These are phyloP conservation scores for Sugiyamaella neomexicana DNA, from an alignment of 1,139 yeast genomes.

Conservation along the genomic window DNA sequence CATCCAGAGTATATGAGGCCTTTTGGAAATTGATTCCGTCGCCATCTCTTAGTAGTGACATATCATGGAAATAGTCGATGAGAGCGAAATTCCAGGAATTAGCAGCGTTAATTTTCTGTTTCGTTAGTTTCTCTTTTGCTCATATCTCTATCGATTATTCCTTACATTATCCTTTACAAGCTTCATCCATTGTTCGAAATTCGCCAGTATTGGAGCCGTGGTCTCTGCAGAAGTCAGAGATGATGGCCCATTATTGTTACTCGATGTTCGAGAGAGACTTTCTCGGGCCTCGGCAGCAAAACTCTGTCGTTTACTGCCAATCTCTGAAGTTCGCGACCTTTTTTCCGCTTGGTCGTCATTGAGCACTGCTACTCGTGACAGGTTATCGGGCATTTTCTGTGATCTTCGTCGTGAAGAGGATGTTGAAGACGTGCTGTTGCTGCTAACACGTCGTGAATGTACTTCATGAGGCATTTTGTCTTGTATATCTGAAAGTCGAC, in stretches of 20 bases:
- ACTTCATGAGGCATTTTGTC: conserved; percentile 2
- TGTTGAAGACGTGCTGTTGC: background rate
- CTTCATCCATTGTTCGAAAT: conserved; percentile 89
- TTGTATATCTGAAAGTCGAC: background rate
- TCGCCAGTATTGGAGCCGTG: conserved; percentile 48
- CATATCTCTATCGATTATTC: background rate
- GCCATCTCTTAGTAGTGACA: conserved; percentile 59
- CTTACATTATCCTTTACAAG: conserved; percentile 73
- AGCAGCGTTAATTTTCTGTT: conserved; percentile 47
- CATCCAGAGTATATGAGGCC: conserved; percentile 80
- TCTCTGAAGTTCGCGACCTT: conserved; percentile 28
- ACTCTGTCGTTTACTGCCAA: conserved; percentile 18
- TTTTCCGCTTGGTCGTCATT: conserved; percentile 39
- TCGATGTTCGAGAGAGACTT: conserved; percentile 23
- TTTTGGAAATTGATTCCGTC: conserved; percentile 70
- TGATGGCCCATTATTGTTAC: background rate
- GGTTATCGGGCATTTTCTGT: conserved; percentile 10
- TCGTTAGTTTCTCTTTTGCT: background rate
- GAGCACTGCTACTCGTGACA: conserved; percentile 25
- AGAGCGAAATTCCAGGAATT: conserved; percentile 80
- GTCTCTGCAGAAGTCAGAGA: conserved; percentile 15
- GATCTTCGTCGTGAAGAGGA: conserved; percentile 15
- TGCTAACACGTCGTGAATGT: background rate
- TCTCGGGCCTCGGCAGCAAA: conserved; percentile 29
- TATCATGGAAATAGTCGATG: conserved; percentile 81